A percentile compares a stretch with the other conserved stretches of the same genome.
phyloP scores from a whole-genome alignment of 352 stramenopile genomes.

The Globisporangium radiosum region DNA sequence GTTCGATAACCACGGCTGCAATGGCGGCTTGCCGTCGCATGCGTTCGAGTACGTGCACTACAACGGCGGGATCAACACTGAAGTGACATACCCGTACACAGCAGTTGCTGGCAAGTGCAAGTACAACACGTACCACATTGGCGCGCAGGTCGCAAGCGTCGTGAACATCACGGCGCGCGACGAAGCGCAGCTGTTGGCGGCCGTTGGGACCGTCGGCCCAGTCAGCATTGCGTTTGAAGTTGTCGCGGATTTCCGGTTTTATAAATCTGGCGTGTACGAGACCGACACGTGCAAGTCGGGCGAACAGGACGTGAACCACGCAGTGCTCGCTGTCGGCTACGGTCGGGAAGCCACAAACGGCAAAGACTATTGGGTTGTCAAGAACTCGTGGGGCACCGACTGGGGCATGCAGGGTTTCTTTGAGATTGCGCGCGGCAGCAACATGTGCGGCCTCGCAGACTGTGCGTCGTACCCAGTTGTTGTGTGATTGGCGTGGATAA shows the following conservation, averaged over 20 bases:
- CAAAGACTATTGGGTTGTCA: constrained; percentile 94
- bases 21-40: constrained; percentile 95
- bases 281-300: constrained; percentile 75
- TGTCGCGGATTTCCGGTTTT: constrained; percentile 85
- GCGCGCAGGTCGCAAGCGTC: constrained; percentile 62
- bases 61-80: constrained; percentile 81
- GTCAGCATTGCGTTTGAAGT: constrained; percentile 87
- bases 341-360: constrained; percentile 70
- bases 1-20: constrained; percentile 94
- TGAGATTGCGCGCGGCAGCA: constrained; percentile 86
- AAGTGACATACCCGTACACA: constrained; percentile 72
- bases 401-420: constrained; percentile 97
- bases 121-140: constrained; percentile 69
- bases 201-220: constrained; percentile 57
- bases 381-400: constrained; percentile 92
- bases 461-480: constrained; percentile 84
- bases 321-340: constrained; percentile 96
- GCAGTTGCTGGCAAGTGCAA: constrained; percentile 76
- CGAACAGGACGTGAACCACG: constrained; percentile 87
- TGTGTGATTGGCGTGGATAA: constrained; percentile 15
- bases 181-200: constrained; percentile 66
- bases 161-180: constrained; percentile 83
- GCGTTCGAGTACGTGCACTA: constrained; percentile 95
- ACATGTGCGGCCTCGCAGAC: constrained; percentile 87
- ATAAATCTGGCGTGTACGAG: constrained; percentile 86